A percentile compares a stretch with the other conserved stretches of the same genome.
Evolutionary conservation across 139 green algal genomes (phyloP).

Genomic region (Picochlorum sp.): DNA sequence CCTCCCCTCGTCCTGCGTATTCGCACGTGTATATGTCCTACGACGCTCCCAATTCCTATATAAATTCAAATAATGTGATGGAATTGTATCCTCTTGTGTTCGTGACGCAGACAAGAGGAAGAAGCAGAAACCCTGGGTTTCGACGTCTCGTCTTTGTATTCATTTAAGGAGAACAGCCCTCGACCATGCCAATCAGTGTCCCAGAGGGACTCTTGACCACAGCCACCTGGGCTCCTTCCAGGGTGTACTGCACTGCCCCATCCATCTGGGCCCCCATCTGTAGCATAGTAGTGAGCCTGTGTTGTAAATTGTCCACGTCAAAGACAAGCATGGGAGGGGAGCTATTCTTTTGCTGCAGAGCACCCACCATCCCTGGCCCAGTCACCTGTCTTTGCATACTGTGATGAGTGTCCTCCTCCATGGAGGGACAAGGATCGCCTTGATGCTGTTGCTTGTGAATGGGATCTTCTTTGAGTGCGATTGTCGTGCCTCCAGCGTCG

Average conservation of each 20-base stretch:
- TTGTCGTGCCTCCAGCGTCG: conserved; percentile 25
- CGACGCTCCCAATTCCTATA: too few relatives aligned
- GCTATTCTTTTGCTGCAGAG: conserved; percentile 20
- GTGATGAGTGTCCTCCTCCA: too few relatives aligned
- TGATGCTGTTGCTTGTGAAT: conserved; percentile 35
- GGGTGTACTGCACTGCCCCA: conserved; percentile 54
- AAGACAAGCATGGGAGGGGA: conserved; percentile 55
- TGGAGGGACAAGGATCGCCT: neutral
- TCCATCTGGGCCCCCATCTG: conserved; percentile 55
- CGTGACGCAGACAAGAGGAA: too few relatives aligned
- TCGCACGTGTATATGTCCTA: too few relatives aligned
- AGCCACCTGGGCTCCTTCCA: conserved; percentile 47
- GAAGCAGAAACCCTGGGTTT: too few relatives aligned
- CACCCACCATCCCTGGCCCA: too few relatives aligned
- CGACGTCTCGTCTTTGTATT: too few relatives aligned
- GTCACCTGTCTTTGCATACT: too few relatives aligned
- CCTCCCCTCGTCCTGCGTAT: too few relatives aligned
- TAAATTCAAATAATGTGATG: too few relatives aligned
- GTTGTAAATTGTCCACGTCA: conserved; percentile 59
- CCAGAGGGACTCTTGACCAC: conserved; percentile 46
- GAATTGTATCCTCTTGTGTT: too few relatives aligned
- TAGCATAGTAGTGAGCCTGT: conserved; percentile 45
- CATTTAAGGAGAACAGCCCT: conserved; percentile 6
- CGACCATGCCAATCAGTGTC: conserved; percentile 56
- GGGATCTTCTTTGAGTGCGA: conserved; percentile 21